Percentiles rank a stretch among this genome's conserved stretches.
Evolutionary conservation across 148 eudicot genomes (phyloP).

Genomic region (Persicaria maculosa): DNA sequence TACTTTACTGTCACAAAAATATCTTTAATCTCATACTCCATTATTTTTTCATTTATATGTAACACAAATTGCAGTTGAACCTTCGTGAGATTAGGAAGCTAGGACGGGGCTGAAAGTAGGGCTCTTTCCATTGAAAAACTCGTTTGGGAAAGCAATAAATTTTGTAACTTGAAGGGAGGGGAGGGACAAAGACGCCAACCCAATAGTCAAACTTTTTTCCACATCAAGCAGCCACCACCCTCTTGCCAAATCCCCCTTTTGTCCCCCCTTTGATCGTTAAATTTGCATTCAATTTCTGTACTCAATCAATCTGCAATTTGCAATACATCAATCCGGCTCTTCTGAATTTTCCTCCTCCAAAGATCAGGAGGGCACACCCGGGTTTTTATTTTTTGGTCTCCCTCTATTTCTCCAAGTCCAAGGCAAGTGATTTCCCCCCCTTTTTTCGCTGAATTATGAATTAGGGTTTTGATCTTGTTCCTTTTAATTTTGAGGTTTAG

Average conservation of each 20-base stretch:
- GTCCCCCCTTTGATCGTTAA: constrained; percentile 1
- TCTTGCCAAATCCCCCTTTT: neutral
- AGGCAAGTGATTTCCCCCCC: constrained; percentile 6
- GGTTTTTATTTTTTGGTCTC: neutral
- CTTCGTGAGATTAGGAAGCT: neutral
- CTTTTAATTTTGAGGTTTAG: neutral
- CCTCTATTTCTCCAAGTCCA: neutral
- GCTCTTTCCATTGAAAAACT: neutral
- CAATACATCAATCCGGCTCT: neutral
- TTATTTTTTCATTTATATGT: neutral
- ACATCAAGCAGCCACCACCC: constrained; percentile 3
- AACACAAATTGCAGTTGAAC: neutral
- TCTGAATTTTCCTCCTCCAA: neutral
- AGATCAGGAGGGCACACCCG: neutral
- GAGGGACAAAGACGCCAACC: constrained; percentile 4
- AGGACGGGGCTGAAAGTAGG: neutral
- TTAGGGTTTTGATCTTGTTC: constrained; percentile 2
- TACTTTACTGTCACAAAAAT: too few species aligned
- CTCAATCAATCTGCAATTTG: neutral
- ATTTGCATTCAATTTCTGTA: neutral
- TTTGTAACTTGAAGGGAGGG: neutral
- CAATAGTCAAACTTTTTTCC: constrained; percentile 5
- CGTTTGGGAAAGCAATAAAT: neutral
- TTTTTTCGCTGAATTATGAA: neutral
- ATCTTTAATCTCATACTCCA: too few species aligned